A percentile compares a stretch with the other conserved stretches of the same genome.
phyloP scores from a whole-genome alignment of 192 early-diverging fungal genomes.

The Coemansia sp. region DNA sequence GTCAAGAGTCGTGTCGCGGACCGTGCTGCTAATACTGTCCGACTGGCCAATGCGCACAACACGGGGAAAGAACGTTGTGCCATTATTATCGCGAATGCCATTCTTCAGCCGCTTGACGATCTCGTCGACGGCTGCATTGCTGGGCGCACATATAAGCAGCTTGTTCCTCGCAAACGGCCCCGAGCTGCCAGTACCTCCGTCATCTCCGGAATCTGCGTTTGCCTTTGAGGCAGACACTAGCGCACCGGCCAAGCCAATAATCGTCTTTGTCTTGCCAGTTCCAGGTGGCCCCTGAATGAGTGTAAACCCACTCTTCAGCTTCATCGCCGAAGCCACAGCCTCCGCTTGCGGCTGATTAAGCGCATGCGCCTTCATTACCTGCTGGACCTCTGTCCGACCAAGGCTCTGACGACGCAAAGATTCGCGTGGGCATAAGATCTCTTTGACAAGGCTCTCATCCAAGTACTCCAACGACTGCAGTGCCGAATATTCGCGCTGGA shows the following conservation, averaged over 20 bases:
- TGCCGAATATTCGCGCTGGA: slow-evolving; percentile 80
- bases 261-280: slow-evolving; percentile 88
- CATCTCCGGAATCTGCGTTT: not conserved
- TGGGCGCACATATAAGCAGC: slow-evolving; percentile 91
- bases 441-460: slow-evolving; percentile 58
- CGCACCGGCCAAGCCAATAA: slow-evolving; percentile 77
- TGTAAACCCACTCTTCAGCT: slow-evolving; percentile 72
- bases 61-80: slow-evolving; percentile 56
- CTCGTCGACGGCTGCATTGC: slow-evolving; percentile 95
- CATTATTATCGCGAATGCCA: slow-evolving; percentile 63
- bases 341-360: slow-evolving; percentile 93
- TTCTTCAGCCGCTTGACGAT: slow-evolving; percentile 81
- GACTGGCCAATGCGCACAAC: slow-evolving; percentile 78
- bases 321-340: slow-evolving; percentile 70
- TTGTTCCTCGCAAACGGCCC: slow-evolving; percentile 44
- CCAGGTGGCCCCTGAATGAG: slow-evolving; percentile 81
- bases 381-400: slow-evolving; percentile 35
- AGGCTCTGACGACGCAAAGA: slow-evolving; percentile 21
- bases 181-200: not conserved
- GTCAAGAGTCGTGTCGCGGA: slow-evolving; percentile 74
- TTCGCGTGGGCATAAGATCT: slow-evolving; percentile 64
- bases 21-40: slow-evolving; percentile 70
- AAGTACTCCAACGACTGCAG: slow-evolving; percentile 62
- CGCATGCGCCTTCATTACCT: slow-evolving; percentile 61
- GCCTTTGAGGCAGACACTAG: slow-evolving; percentile 37